These are phyloP conservation scores for Colletotrichum eremochloae DNA, from an alignment of 2,329 filamentous ascomycete species.

Conservation along the genomic window DNA sequence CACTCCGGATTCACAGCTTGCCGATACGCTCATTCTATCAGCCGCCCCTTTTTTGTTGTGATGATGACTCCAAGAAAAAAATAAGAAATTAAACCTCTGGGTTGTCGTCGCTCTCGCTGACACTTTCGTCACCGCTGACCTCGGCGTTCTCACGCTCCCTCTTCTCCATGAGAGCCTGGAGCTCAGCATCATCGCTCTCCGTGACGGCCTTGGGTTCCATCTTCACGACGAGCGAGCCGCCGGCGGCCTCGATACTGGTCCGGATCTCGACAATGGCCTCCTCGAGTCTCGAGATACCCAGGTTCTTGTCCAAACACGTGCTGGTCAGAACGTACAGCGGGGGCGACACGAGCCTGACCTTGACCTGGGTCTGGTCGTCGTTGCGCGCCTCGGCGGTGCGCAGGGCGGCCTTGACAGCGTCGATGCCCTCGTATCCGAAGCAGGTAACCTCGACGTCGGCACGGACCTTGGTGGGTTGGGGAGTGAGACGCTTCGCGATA, in stretches of 20 bases:
- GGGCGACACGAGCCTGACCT: slow-evolving; percentile 98
- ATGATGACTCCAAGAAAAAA: slow-evolving; percentile 51
- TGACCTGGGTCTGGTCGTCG: slow-evolving; percentile 93
- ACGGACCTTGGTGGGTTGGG: slow-evolving; percentile 98
- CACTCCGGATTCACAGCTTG: slow-evolving; percentile 37
- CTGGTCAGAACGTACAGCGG: slow-evolving; percentile 96
- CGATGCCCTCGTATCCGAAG: slow-evolving; percentile 97
- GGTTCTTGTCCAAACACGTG: slow-evolving; percentile 92
- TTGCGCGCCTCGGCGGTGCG: slow-evolving; percentile 93
- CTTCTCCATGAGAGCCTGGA: slow-evolving; percentile 99
- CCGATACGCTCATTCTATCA: slow-evolving; percentile 43
- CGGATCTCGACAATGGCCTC: slow-evolving; percentile 91
- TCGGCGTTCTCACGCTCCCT: slow-evolving; percentile 97
- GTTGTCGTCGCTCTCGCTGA: slow-evolving; percentile 95
- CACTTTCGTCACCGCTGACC: slow-evolving; percentile 96
- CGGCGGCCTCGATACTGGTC: slow-evolving; percentile 80
- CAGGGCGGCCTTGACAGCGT: slow-evolving; percentile 94
- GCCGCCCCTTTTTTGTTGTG: slow-evolving; percentile 38
- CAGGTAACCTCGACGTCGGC: slow-evolving; percentile 97
- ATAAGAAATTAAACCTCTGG: slow-evolving; percentile 37
- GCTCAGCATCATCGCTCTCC: slow-evolving; percentile 96
- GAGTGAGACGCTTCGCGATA: slow-evolving; percentile 96
- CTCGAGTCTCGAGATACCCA: slow-evolving; percentile 87
- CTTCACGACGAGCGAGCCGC: slow-evolving; percentile 88
- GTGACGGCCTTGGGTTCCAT: slow-evolving; percentile 99